Percentiles rank a stretch among this genome's conserved stretches.
phyloP scores from a whole-genome alignment of 2,329 filamentous ascomycete species.

The Botrytis squamosa region DNA sequence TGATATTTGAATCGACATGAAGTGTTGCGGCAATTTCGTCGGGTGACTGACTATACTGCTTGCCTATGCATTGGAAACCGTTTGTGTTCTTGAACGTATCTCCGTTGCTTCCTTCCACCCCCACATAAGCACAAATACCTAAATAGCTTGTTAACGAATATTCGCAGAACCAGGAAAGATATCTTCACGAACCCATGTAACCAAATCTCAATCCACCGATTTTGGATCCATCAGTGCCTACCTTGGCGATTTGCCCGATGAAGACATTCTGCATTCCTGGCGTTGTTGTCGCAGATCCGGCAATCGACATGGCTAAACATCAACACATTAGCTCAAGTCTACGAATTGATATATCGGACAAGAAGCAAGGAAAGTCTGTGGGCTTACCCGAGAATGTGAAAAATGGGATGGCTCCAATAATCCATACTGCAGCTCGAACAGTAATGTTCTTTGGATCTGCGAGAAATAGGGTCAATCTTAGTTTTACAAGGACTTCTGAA shows the following conservation, averaged over 20 bases:
- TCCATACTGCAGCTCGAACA: conserved; percentile 15
- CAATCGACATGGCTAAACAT: conserved; percentile 13
- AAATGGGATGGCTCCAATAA: conserved; percentile 16
- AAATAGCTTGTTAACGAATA: background rate
- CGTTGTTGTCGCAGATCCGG: conserved; percentile 15
- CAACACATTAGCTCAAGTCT: background rate
- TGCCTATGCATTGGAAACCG: conserved; percentile 18
- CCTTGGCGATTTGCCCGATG: conserved; percentile 1
- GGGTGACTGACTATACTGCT: conserved; percentile 8
- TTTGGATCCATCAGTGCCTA: conserved; percentile 1
- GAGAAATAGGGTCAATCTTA: background rate
- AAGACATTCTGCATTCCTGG: conserved; percentile 17
- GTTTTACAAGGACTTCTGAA: background rate
- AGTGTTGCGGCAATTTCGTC: conserved; percentile 5
- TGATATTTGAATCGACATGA: conserved; percentile 12
- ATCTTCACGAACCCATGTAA: conserved; percentile 11
- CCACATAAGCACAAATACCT: conserved; percentile 19
- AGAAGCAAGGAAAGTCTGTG: background rate
- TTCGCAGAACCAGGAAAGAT: background rate
- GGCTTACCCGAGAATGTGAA: conserved; percentile 7
- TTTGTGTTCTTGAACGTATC: conserved; percentile 17
- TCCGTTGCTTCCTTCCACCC: conserved; percentile 16
- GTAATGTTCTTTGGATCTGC: conserved; percentile 18
- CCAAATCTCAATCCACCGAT: conserved; percentile 13
- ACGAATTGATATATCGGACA: background rate